Percentiles rank a stretch among this genome's conserved stretches.
These are phyloP conservation scores for Zoysia matrella DNA, from an alignment of 202 grass and related monocot genomes.

Conservation along the genomic window DNA sequence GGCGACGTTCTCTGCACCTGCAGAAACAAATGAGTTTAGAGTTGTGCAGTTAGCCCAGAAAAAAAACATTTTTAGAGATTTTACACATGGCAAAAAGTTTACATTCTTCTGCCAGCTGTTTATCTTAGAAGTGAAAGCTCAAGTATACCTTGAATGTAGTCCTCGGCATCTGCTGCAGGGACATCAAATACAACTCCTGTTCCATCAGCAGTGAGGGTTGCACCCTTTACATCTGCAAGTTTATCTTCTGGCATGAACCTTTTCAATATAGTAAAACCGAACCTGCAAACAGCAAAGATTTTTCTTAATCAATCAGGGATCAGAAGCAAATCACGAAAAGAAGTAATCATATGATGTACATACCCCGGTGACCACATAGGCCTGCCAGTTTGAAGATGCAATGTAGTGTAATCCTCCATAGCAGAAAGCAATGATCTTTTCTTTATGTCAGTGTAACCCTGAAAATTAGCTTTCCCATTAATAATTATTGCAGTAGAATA, in stretches of 20 bases:
- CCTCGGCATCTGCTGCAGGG: constrained; percentile 75
- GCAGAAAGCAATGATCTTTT: constrained; percentile 90
- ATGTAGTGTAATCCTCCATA: constrained; percentile 83
- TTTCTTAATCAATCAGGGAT: constrained; percentile 15
- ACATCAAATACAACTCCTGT: constrained; percentile 93
- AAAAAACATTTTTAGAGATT: not conserved
- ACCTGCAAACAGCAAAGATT: constrained; percentile 47
- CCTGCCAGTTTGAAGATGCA: constrained; percentile 77
- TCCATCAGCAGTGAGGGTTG: constrained; percentile 76
- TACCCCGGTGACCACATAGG: constrained; percentile 81
- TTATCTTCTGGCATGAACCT: constrained; percentile 92
- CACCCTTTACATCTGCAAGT: constrained; percentile 72
- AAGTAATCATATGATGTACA: constrained; percentile 17
- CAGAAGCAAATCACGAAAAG: not conserved
- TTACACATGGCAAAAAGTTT: not conserved
- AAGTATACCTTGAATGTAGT: constrained; percentile 71
- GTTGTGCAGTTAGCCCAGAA: not conserved
- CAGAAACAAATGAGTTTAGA: not conserved
- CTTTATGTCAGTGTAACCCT: constrained; percentile 97
- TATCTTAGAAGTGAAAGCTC: not conserved
- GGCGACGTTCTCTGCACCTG: constrained; percentile 66
- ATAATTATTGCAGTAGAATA: not conserved
- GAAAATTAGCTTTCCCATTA: constrained; percentile 31
- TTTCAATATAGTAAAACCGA: constrained; percentile 75
- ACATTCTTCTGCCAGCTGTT: not conserved